A percentile compares a stretch with the other conserved stretches of the same genome.
Conservation (phyloP, 345 rosid genomes). For the Theobroma cacao region DNA sequence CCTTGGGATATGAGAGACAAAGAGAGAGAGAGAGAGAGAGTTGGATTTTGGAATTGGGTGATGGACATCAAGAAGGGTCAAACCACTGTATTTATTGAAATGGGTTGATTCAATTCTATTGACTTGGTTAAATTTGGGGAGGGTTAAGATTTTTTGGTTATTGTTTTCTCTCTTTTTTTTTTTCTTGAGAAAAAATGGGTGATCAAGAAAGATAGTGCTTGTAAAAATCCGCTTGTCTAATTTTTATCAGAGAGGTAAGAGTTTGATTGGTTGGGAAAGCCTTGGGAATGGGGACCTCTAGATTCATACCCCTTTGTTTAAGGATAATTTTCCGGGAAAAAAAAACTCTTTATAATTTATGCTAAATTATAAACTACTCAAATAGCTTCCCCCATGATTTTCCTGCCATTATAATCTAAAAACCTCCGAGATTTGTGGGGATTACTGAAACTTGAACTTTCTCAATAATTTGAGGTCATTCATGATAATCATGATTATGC, state of each 20-base stretch:
- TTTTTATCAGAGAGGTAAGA: background rate
- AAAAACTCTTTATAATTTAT: background rate
- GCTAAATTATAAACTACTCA: background rate
- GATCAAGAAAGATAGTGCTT: background rate
- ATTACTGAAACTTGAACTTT: background rate
- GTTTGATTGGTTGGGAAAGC: conserved; percentile 23
- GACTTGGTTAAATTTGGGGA: conserved; percentile 16
- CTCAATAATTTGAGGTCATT: no score
- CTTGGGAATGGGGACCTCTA: conserved; percentile 9
- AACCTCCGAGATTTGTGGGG: conserved; percentile 1
- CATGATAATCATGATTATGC: background rate
- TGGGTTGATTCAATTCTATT: background rate
- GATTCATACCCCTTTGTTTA: conserved; percentile 1
- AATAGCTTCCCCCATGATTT: no score
- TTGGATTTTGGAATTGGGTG: conserved; percentile 10
- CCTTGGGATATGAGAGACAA: background rate
- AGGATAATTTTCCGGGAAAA: background rate
- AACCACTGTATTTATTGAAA: conserved; percentile 15
- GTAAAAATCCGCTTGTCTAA: background rate
- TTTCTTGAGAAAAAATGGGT: background rate
- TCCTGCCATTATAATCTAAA: no score
- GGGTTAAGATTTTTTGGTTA: background rate
- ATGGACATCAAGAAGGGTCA: conserved; percentile 26
- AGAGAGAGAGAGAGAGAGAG: conserved; percentile 3
- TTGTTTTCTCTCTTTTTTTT: background rate